Evolutionary conservation across 306 rosid genomes (phyloP).

Genomic region (Inga laurina): DNA sequence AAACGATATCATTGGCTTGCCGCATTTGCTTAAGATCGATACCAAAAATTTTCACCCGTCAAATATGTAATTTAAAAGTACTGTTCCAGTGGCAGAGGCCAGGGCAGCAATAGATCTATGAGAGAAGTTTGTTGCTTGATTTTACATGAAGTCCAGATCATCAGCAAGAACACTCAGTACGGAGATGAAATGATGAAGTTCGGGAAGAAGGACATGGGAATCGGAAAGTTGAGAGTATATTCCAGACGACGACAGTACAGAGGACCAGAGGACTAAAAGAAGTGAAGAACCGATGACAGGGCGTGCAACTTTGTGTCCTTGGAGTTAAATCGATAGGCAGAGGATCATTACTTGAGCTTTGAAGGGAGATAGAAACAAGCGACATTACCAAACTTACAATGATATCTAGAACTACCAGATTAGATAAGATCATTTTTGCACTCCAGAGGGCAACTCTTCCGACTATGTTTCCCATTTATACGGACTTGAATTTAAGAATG

Average conservation of each 20-base stretch:
- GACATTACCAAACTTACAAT: neutral
- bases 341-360: neutral
- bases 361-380: neutral
- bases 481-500: neutral
- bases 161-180: neutral
- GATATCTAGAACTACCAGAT: neutral
- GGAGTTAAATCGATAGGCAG: neutral
- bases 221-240: neutral
- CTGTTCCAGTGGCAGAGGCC: constrained; percentile 9
- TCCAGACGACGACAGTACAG: neutral
- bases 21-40: neutral
- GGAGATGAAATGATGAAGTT: neutral
- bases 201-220: neutral
- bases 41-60: neutral
- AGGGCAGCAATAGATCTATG: neutral
- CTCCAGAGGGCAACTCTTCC: neutral
- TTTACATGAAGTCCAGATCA: neutral
- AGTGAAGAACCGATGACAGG: neutral
- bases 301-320: neutral
- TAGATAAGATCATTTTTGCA: neutral
- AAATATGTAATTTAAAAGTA: neutral
- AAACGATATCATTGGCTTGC: neutral
- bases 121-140: neutral
- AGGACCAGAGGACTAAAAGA: neutral
- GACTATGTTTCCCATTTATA: neutral